Percentiles rank a stretch among this genome's conserved stretches.
Conservation (phyloP, 495 filamentous ascomycete genomes). For the Penicillium mononematosum region DNA sequence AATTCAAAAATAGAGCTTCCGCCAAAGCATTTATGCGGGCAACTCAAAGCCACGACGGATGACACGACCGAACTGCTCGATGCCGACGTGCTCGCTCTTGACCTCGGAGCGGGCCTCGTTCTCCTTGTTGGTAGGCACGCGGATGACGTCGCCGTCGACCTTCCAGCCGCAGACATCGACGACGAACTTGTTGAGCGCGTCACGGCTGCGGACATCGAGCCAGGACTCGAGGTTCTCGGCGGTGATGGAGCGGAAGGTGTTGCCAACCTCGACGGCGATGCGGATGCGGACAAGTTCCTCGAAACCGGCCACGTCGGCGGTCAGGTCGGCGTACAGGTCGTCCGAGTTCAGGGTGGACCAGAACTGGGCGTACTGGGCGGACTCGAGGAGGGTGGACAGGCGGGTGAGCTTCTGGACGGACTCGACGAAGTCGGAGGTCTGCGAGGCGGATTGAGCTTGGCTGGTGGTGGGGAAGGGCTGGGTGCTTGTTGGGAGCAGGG, state of each 20-base stretch:
- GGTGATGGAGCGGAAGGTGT: constrained; percentile 82
- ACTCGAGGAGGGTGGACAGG: constrained; percentile 81
- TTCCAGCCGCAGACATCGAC: constrained; percentile 84
- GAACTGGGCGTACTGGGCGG: constrained; percentile 84
- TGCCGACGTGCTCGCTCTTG: constrained; percentile 83
- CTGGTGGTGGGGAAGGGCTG: constrained; percentile 56
- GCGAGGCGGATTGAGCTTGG: constrained; percentile 62
- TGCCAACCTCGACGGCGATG: constrained; percentile 85
- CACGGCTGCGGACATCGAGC: constrained; percentile 72
- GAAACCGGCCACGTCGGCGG: constrained; percentile 91
- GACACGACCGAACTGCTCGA: constrained; percentile 80
- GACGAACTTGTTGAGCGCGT: constrained; percentile 76
- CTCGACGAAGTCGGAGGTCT: constrained; percentile 65
- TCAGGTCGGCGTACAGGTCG: constrained; percentile 93
- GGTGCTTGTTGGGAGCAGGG: constrained; percentile 81
- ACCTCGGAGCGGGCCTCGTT: constrained; percentile 97
- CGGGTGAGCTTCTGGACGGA: constrained; percentile 83
- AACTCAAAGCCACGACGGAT: constrained; percentile 90
- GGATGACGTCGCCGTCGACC: constrained; percentile 64
- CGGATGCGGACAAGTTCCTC: constrained; percentile 92
- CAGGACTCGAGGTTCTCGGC: constrained; percentile 76
- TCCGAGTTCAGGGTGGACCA: constrained; percentile 91
- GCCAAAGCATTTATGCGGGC: constrained; percentile 54
- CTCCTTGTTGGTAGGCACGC: constrained; percentile 89
- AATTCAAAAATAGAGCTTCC: not conserved